Conservation (phyloP, 805 yeast species). For the Starmera quercuum region DNA sequence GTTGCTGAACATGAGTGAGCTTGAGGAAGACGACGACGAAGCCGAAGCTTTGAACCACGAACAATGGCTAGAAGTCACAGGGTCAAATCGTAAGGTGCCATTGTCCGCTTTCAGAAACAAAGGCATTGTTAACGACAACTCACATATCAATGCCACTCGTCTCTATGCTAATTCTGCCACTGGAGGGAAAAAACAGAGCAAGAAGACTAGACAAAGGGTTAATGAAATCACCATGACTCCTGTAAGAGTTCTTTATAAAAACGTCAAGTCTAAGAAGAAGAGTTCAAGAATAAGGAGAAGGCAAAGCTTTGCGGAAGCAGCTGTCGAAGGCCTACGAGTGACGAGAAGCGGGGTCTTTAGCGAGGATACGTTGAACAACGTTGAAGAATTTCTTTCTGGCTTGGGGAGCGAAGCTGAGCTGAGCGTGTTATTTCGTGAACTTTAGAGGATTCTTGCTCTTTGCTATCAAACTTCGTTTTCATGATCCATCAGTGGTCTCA, state of each 20-base stretch:
- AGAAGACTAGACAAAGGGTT: conserved; percentile 6
- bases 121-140: conserved; percentile 33
- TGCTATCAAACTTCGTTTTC: too few relatives aligned
- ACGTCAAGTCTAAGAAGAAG: conserved; percentile 11
- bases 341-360: conserved; percentile 73
- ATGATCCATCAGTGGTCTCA: too few relatives aligned
- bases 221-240: conserved; percentile 15
- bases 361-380: conserved; percentile 66
- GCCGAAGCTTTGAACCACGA: conserved; percentile 29
- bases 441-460: too few relatives aligned
- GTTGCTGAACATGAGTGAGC: conserved; percentile 77
- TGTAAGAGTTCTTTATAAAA: conserved; percentile 8
- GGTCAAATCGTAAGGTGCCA: conserved; percentile 54
- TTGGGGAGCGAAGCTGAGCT: conserved; percentile 35
- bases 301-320: conserved; percentile 67
- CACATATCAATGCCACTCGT: conserved; percentile 20
- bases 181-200: conserved; percentile 2
- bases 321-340: conserved; percentile 65
- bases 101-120: conserved; percentile 87
- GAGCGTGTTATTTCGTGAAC: conserved; percentile 26
- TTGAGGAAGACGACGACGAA: conserved; percentile 67
- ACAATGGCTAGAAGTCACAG: conserved; percentile 25
- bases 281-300: conserved; percentile 40
- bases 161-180: conserved; percentile 9
- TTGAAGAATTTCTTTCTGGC: conserved; percentile 61